A percentile compares a stretch with the other conserved stretches of the same genome.
Conservation (phyloP, 2,329 filamentous ascomycete species). For the Ophiostoma sp. region DNA sequence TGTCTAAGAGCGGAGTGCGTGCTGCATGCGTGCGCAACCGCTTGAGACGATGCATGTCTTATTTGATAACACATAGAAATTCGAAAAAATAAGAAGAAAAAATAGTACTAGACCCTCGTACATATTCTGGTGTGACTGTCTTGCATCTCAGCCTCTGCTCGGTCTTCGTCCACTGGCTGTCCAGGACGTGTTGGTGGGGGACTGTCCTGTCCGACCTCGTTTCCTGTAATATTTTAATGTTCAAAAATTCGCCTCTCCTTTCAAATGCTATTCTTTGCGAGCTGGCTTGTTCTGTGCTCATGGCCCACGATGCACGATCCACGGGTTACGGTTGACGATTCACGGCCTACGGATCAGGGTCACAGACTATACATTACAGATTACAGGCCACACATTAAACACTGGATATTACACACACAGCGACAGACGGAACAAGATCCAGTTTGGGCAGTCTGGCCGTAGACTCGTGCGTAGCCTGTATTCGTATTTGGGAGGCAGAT, state of each 20-base stretch:
- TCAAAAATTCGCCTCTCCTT: background rate
- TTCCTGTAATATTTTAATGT: background rate
- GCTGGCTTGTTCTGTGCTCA: background rate
- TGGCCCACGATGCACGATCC: background rate
- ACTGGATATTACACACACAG: background rate
- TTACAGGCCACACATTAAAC: background rate
- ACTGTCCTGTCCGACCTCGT: background rate
- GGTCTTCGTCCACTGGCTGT: conserved; percentile 14
- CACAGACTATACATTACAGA: background rate
- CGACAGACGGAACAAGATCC: background rate
- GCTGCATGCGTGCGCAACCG: conserved; percentile 3
- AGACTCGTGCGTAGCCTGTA: conserved; percentile 1
- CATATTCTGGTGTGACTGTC: conserved; percentile 12
- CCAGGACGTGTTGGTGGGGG: background rate
- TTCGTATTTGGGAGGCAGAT: background rate
- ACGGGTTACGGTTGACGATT: background rate
- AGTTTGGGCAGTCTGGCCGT: background rate
- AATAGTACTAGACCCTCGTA: background rate
- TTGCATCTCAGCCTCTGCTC: conserved; percentile 19
- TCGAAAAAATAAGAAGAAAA: background rate
- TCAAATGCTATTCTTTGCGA: background rate
- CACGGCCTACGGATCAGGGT: background rate
- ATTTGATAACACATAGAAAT: background rate
- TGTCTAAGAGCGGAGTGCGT: conserved; percentile 10
- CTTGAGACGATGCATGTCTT: conserved; percentile 8